These are phyloP conservation scores for Schwanniomyces vanrijiae DNA, from an alignment of 805 yeast species.

Conservation along the genomic window DNA sequence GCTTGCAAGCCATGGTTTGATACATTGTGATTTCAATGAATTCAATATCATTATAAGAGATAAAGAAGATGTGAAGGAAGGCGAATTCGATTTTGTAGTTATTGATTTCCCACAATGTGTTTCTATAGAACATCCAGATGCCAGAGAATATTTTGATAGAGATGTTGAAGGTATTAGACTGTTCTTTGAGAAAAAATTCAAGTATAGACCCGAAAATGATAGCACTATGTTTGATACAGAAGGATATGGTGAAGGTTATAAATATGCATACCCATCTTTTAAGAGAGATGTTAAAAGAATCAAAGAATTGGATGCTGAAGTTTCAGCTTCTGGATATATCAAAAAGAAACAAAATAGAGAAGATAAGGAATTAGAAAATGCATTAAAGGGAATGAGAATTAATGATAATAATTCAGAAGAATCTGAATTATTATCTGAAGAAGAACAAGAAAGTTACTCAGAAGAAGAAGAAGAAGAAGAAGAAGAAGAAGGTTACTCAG, in stretches of 20 bases:
- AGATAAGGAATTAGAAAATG: slow-evolving; percentile 70
- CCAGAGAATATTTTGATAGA: slow-evolving; percentile 82
- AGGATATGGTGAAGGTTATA: slow-evolving; percentile 80
- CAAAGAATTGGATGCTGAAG: slow-evolving; percentile 75
- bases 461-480: slow-evolving; percentile 36
- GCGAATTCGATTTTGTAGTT: slow-evolving; percentile 75
- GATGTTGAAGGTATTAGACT: slow-evolving; percentile 88
- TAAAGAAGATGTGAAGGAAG: slow-evolving; percentile 46
- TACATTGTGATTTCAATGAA: slow-evolving; percentile 97
- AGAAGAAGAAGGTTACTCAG: slow-evolving; percentile 28
- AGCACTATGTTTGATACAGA: slow-evolving; percentile 71
- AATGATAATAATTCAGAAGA: slow-evolving; percentile 28
- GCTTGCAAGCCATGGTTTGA: slow-evolving; percentile 83
- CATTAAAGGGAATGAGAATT: slow-evolving; percentile 66
- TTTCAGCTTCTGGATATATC: slow-evolving; percentile 85
- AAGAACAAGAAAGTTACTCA: slow-evolving; percentile 35
- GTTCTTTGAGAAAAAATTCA: slow-evolving; percentile 77
- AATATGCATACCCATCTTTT: slow-evolving; percentile 76
- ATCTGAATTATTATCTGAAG: slow-evolving; percentile 31
- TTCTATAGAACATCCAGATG: slow-evolving; percentile 87
- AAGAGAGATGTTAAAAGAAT: slow-evolving; percentile 69
- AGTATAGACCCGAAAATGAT: slow-evolving; percentile 70
- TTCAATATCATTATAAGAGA: slow-evolving; percentile 88
- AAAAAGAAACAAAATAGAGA: slow-evolving; percentile 37
- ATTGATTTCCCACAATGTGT: slow-evolving; percentile 99